phyloP scores from a whole-genome alignment of 208 protist genomes.

The Phytomonas serpens region DNA sequence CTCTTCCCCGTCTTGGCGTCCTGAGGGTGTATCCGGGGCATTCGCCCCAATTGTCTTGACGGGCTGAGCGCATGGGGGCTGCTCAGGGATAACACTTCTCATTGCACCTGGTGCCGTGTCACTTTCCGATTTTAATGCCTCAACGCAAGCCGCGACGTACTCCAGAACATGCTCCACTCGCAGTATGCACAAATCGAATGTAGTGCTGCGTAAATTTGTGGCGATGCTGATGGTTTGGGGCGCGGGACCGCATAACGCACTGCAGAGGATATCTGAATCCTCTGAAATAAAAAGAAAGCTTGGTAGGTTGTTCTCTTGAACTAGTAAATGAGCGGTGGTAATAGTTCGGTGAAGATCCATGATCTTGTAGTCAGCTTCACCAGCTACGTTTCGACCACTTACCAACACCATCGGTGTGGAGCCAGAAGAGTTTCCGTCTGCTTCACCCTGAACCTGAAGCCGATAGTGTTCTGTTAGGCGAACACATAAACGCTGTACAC shows the following conservation, averaged over 20 bases:
- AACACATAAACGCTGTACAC: slow-evolving; percentile 38
- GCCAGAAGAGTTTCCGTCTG: background rate
- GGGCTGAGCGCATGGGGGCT: slow-evolving; percentile 7
- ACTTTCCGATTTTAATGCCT: slow-evolving; percentile 33
- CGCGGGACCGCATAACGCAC: slow-evolving; percentile 68
- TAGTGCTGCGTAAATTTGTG: slow-evolving; percentile 67
- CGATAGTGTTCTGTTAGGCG: slow-evolving; percentile 31
- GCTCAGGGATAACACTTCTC: slow-evolving; percentile 4
- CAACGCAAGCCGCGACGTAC: slow-evolving; percentile 64
- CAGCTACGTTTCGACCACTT: slow-evolving; percentile 67
- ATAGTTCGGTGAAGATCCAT: slow-evolving; percentile 64
- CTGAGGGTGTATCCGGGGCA: background rate
- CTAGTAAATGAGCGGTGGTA: slow-evolving; percentile 20
- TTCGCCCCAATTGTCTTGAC: slow-evolving; percentile 5
- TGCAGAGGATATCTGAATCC: slow-evolving; percentile 81
- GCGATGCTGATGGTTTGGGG: slow-evolving; percentile 66
- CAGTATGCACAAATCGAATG: slow-evolving; percentile 63
- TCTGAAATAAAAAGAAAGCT: slow-evolving; percentile 80
- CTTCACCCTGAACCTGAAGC: background rate
- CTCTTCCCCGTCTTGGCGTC: background rate
- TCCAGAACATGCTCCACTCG: slow-evolving; percentile 59
- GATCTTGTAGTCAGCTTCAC: slow-evolving; percentile 88
- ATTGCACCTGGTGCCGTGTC: slow-evolving; percentile 15
- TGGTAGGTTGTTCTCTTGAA: slow-evolving; percentile 17
- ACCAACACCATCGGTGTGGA: slow-evolving; percentile 38